Conservation (phyloP, 306 rosid species). For the Fragaria vesca region DNA sequence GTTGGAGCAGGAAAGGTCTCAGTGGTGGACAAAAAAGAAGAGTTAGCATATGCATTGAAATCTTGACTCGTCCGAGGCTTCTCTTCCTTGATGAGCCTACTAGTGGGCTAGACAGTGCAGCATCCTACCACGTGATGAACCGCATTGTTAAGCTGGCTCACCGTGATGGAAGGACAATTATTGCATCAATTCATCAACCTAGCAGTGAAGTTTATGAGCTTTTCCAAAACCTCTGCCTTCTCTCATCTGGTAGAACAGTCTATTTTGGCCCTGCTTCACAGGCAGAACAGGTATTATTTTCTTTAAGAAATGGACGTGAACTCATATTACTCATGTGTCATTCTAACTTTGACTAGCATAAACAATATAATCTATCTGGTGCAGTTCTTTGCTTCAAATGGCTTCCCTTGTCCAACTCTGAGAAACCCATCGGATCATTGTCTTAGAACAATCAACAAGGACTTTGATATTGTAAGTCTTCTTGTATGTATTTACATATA, state of each 20-base stretch:
- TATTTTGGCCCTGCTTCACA: slow-evolving; percentile 35
- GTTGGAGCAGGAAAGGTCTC: slow-evolving; percentile 50
- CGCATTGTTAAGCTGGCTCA: slow-evolving; percentile 40
- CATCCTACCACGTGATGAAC: slow-evolving; percentile 67
- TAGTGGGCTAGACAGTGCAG: slow-evolving; percentile 75
- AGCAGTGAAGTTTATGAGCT: slow-evolving; percentile 63
- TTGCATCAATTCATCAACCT: slow-evolving; percentile 70
- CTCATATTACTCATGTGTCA: neutral
- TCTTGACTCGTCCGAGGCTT: slow-evolving; percentile 56
- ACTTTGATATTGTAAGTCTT: slow-evolving; percentile 53
- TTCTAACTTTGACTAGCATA: neutral
- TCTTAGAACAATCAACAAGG: slow-evolving; percentile 68
- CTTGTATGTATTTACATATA: neutral
- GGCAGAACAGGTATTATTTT: slow-evolving; percentile 31
- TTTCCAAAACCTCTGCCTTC: slow-evolving; percentile 47
- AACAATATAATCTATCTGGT: neutral
- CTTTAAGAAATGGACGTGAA: neutral
- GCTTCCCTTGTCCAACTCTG: slow-evolving; percentile 63
- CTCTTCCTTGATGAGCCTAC: slow-evolving; percentile 84
- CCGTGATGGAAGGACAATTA: slow-evolving; percentile 50
- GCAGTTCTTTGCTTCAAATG: slow-evolving; percentile 66
- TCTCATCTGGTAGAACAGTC: slow-evolving; percentile 35
- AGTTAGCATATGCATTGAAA: slow-evolving; percentile 73
- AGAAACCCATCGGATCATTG: slow-evolving; percentile 74
- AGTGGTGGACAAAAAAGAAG: slow-evolving; percentile 74